Evolutionary conservation across 208 protist genomes (phyloP).

Genomic region (Perkinsela sp.): DNA sequence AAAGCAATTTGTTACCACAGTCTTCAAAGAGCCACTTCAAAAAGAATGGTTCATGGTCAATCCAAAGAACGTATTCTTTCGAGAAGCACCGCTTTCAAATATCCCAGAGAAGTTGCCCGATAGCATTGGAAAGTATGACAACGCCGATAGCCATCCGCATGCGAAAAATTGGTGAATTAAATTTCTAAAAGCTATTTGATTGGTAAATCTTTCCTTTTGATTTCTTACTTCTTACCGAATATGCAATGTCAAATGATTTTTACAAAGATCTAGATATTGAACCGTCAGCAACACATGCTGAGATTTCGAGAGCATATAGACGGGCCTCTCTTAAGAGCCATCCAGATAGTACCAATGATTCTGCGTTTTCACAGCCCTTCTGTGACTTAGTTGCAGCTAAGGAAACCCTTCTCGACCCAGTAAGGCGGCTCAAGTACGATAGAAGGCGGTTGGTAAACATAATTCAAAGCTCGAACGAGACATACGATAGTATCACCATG

Average conservation of each 20-base stretch:
- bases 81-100: background rate
- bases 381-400: background rate
- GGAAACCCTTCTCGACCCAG: background rate
- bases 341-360: background rate
- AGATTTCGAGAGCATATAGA: background rate
- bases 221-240: too few relatives aligned
- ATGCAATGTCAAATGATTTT: too few relatives aligned
- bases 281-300: too few relatives aligned
- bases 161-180: background rate
- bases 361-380: background rate
- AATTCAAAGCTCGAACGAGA: background rate
- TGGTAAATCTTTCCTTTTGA: too few relatives aligned
- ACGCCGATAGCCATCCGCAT: background rate
- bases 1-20: background rate
- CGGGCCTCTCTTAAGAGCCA: background rate
- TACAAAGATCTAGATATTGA: too few relatives aligned
- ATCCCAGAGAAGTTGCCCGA: background rate
- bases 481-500: background rate
- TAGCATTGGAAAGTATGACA: background rate
- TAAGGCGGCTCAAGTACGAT: background rate
- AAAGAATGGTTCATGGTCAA: constrained; percentile 1
- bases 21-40: background rate
- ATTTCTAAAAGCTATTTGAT: too few relatives aligned
- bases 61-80: background rate
- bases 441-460: background rate